phyloP scores from a whole-genome alignment of 2,329 filamentous ascomycete genomes.

The Corynespora cassiicola region DNA sequence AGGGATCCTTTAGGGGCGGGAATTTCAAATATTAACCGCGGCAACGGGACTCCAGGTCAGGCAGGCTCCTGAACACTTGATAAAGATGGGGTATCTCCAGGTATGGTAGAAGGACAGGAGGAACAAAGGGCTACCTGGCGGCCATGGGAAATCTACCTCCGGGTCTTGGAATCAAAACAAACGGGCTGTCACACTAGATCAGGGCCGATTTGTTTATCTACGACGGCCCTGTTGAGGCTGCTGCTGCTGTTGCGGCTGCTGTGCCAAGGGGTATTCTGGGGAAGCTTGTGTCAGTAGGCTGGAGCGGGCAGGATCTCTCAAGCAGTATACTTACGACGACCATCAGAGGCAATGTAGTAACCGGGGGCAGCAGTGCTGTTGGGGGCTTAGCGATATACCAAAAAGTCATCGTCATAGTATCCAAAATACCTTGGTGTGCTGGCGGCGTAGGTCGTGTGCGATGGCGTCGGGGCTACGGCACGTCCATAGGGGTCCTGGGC shows the following conservation, averaged over 20 bases:
- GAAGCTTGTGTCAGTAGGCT: constrained; percentile 22
- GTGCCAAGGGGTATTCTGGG: constrained; percentile 39
- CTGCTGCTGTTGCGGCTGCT: constrained; percentile 25
- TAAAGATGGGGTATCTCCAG: constrained; percentile 48
- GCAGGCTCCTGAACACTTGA: constrained; percentile 36
- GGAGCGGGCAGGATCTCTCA: constrained; percentile 1
- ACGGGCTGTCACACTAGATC: constrained; percentile 16
- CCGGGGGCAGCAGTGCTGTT: constrained; percentile 40
- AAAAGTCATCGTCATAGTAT: constrained; percentile 44
- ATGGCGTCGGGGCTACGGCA: constrained; percentile 21
- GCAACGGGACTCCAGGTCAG: constrained; percentile 29
- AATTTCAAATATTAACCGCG: constrained; percentile 35
- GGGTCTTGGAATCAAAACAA: constrained; percentile 21
- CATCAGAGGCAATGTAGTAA: constrained; percentile 47
- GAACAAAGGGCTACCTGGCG: constrained; percentile 33
- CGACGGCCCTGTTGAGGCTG: constrained; percentile 26
- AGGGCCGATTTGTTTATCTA: constrained; percentile 27
- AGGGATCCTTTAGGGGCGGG: constrained; percentile 27
- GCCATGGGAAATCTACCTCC: constrained; percentile 34
- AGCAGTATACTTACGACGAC: constrained; percentile 41
- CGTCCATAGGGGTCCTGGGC: constrained; percentile 35
- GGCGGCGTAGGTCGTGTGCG: constrained; percentile 23
- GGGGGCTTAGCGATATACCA: constrained; percentile 49
- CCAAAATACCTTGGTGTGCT: constrained; percentile 49
- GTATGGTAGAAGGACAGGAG: constrained; percentile 35